Evolutionary conservation across 2,329 filamentous ascomycete genomes (phyloP).

Genomic region (Pyrenophora teres): DNA sequence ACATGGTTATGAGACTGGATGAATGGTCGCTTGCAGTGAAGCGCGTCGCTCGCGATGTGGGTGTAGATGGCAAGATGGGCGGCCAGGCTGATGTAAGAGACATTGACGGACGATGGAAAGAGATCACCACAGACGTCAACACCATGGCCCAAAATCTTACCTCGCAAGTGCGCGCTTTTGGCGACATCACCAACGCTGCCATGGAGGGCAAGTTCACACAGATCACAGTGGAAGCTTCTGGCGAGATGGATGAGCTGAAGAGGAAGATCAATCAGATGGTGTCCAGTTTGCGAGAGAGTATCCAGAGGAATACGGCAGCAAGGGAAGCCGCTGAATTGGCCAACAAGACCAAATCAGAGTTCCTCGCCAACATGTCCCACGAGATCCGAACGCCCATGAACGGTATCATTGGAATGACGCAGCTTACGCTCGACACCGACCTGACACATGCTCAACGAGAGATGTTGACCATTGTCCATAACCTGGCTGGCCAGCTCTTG

Average conservation of each 20-base stretch:
- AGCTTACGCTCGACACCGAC: conserved; percentile 90
- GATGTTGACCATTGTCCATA: conserved; percentile 98
- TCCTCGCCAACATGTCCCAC: conserved; percentile 98
- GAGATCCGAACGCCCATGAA: conserved; percentile 98
- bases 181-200: conserved; percentile 96
- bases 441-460: conserved; percentile 94
- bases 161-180: conserved; percentile 95
- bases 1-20: conserved; percentile 95
- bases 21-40: conserved; percentile 97
- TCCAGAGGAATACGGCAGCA: conserved; percentile 93
- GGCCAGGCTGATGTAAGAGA: conserved; percentile 94
- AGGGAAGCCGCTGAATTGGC: conserved; percentile 94
- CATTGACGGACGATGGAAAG: conserved; percentile 93
- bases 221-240: conserved; percentile 93
- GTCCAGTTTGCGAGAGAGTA: conserved; percentile 90
- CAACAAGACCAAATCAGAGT: conserved; percentile 98
- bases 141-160: conserved; percentile 86
- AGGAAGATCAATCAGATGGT: conserved; percentile 99
- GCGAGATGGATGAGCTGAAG: conserved; percentile 99
- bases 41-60: conserved; percentile 92
- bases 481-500: conserved; percentile 90
- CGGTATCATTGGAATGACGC: conserved; percentile 97
- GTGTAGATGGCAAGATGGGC: conserved; percentile 97
- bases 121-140: conserved; percentile 96
- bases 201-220: conserved; percentile 98